Conservation (phyloP, 2,329 filamentous ascomycete species). For the Diaporthe citri region DNA sequence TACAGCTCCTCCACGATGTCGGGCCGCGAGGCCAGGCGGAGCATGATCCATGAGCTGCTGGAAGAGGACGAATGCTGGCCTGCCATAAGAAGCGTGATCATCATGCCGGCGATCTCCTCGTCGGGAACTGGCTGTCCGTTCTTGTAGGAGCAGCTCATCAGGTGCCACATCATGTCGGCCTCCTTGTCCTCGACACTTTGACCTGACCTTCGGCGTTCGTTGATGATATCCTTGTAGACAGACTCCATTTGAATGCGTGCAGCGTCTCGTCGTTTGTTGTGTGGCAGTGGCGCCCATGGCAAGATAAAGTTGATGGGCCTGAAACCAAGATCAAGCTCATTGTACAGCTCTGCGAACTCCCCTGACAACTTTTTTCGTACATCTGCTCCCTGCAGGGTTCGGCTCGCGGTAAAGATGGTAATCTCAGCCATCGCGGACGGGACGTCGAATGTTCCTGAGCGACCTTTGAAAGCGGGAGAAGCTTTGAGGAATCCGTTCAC, state of each 20-base stretch:
- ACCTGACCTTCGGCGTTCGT: constrained; percentile 71
- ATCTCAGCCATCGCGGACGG: constrained; percentile 84
- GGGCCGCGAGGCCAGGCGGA: constrained; percentile 82
- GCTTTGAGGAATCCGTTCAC: constrained; percentile 79
- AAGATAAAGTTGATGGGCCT: constrained; percentile 91
- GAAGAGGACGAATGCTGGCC: constrained; percentile 91
- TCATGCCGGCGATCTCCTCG: constrained; percentile 89
- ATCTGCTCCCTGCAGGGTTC: constrained; percentile 86
- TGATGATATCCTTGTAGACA: constrained; percentile 86
- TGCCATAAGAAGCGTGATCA: constrained; percentile 94
- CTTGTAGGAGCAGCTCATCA: constrained; percentile 90
- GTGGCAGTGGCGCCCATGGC: constrained; percentile 89
- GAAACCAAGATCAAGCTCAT: constrained; percentile 92
- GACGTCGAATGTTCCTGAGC: constrained; percentile 78
- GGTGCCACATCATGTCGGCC: constrained; percentile 89
- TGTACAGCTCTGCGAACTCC: constrained; percentile 81
- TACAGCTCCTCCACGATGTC: constrained; percentile 85
- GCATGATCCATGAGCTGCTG: constrained; percentile 86
- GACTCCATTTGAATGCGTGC: constrained; percentile 73
- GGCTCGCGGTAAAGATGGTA: constrained; percentile 90
- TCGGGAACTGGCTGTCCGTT: constrained; percentile 84
- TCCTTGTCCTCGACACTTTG: constrained; percentile 57
- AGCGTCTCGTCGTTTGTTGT: constrained; percentile 84
- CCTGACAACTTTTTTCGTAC: constrained; percentile 85
- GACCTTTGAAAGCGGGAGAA: constrained; percentile 74